Base-by-base conservation (phyloP, 2,329 filamentous ascomycete genomes). In the Tolypocladium tropicale region DNA sequence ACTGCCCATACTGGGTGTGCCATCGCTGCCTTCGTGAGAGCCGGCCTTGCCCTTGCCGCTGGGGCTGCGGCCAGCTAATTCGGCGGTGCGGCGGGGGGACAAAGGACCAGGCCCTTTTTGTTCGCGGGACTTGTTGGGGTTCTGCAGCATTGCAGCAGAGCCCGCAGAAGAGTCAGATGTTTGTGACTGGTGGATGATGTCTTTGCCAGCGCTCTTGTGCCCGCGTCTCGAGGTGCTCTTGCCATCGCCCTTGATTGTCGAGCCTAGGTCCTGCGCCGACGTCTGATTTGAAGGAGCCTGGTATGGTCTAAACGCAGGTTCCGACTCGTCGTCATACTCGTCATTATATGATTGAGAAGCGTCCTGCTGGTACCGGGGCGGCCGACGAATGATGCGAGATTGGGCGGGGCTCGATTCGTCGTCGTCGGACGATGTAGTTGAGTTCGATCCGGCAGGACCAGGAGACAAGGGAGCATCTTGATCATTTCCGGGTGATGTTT, bases 1-100 rank as follows among this genome's bases (percentile, higher is more conserved):
- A 68, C 89, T 93, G 1, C 89, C 88, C 84, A 91, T 90, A 63
- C 87, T 90, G 1, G 86, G 87, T 16, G 85, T 86, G 16, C 86
- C 86, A 59, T 90, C 86, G 64, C 86, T 90, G 14, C 82, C 82
- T 59, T 87, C 84, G 14, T 78, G 76, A 1, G 79, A 80, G 50
- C 74, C 70, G 0, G 74, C 76, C 62, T 78, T 78, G 32, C 72
- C 74, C 58, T 78, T 79, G 10, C 71, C 72, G 10, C 72, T 70
- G 2, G 82, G 79, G 62, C 79, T 83, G 49, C 80, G 73, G 30
- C 77, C 78, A 3, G 79, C 75, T 52, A 85, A 64, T 63, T 87
- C 85, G 7, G 79, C 76, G 16, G 79, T 79, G 28, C 84, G 78
- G 25, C 79, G 78, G 1, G 84, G 84, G 46, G 77, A 83, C n/a